phyloP scores from a whole-genome alignment of 345 rosid species.

The Acer negundo region DNA sequence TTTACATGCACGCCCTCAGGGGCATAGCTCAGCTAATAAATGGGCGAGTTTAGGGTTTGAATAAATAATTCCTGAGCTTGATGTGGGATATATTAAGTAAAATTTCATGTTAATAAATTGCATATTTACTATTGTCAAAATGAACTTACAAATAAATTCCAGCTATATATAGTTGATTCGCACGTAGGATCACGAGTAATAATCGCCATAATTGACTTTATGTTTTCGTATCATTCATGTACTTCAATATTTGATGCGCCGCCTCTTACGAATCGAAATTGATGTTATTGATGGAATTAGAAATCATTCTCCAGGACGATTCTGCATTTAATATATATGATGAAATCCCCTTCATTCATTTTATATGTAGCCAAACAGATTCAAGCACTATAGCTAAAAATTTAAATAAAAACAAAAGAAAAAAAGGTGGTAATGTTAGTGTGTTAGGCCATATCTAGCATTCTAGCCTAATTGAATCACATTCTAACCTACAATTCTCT shows the following conservation, averaged over 20 bases:
- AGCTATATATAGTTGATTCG: no score
- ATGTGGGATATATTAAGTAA: no score
- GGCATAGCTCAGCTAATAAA: no score
- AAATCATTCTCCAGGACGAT: neutral
- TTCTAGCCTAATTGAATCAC: neutral
- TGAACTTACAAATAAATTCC: no score
- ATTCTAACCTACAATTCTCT: conserved; percentile 3
- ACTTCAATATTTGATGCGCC: neutral
- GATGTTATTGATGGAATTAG: no score
- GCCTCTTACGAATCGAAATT: neutral
- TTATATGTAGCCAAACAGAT: neutral
- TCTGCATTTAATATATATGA: neutral
- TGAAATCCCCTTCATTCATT: neutral
- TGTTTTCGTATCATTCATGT: neutral
- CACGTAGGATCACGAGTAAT: neutral
- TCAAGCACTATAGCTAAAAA: neutral
- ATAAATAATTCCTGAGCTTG: no score
- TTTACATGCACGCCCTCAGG: no score
- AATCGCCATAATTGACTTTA: neutral
- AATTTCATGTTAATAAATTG: no score
- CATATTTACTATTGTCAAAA: no score
- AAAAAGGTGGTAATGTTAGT: neutral
- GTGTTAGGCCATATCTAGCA: neutral
- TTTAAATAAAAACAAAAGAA: neutral
- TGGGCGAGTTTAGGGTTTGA: neutral